Percentiles rank a stretch among this genome's conserved stretches.
Conservation (phyloP, 192 early-diverging fungal genomes). For the Thamnidium elegans region DNA sequence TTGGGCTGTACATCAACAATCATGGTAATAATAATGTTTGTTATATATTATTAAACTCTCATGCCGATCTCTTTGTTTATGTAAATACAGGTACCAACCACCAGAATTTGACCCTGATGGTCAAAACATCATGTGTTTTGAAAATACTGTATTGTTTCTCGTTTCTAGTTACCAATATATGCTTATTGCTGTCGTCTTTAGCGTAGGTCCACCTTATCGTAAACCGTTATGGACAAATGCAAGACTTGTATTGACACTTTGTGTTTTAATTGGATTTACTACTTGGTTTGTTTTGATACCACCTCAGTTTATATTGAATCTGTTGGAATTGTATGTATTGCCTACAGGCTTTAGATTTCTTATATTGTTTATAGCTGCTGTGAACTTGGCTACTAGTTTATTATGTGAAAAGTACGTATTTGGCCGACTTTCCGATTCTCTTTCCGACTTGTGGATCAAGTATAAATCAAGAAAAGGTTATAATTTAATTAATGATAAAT, state of each 20-base stretch:
- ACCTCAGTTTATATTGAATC: constrained; percentile 38
- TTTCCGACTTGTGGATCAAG: neutral
- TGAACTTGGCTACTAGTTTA: constrained; percentile 55
- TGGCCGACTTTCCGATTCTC: neutral
- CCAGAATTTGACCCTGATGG: constrained; percentile 61
- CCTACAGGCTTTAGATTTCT: constrained; percentile 53
- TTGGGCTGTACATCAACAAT: constrained; percentile 65
- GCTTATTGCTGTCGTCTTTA: constrained; percentile 85
- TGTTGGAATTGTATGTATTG: constrained; percentile 70
- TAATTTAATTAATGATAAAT: neutral
- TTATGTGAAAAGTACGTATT: constrained; percentile 49
- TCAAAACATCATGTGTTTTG: constrained; percentile 71
- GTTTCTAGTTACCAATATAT: constrained; percentile 93
- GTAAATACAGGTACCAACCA: constrained; percentile 42
- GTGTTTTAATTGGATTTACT: constrained; percentile 49
- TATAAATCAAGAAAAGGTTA: constrained; percentile 5
- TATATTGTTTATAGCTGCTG: constrained; percentile 56
- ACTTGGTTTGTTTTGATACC: constrained; percentile 55
- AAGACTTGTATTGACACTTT: constrained; percentile 71
- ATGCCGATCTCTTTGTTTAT: neutral
- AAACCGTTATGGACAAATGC: constrained; percentile 85
- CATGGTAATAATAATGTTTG: constrained; percentile 55
- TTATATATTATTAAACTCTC: neutral
- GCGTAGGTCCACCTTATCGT: constrained; percentile 95
- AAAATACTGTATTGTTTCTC: constrained; percentile 92